These are phyloP conservation scores for Plasmodium knowlesi DNA, from an alignment of 169 alveolate species.

Conservation along the genomic window DNA sequence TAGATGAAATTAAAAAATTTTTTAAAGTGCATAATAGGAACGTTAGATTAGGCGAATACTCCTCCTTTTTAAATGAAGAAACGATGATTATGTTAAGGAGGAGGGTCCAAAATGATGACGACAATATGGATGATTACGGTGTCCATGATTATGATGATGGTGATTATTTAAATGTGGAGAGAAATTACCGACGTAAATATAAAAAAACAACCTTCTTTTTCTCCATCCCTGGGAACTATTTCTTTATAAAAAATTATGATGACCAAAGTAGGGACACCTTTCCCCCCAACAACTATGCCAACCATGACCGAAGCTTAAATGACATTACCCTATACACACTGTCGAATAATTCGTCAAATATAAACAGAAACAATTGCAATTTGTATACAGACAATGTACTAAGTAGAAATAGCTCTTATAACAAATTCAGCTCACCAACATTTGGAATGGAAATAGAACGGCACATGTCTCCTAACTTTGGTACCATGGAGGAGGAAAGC, in stretches of 20 bases:
- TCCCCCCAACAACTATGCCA: neutral
- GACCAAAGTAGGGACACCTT: neutral
- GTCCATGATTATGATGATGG: neutral
- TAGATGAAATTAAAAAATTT: slow-evolving; percentile 66
- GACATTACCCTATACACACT: slow-evolving; percentile 20
- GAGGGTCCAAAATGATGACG: neutral
- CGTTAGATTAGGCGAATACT: slow-evolving; percentile 38
- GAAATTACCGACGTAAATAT: neutral
- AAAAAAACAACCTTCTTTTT: slow-evolving; percentile 32
- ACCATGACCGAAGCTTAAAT: slow-evolving; percentile 37
- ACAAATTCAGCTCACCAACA: slow-evolving; percentile 37
- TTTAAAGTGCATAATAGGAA: slow-evolving; percentile 52
- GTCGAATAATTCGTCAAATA: slow-evolving; percentile 32
- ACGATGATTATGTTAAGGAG: slow-evolving; percentile 21
- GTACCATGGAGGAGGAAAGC: neutral
- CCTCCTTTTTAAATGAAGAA: slow-evolving; percentile 39
- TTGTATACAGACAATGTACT: slow-evolving; percentile 3
- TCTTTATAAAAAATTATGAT: slow-evolving; percentile 42
- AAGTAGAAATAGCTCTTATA: slow-evolving; percentile 25
- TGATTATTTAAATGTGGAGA: neutral
- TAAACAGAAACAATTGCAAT: slow-evolving; percentile 18
- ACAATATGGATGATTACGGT: neutral
- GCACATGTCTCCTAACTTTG: slow-evolving; percentile 66
- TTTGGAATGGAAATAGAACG: slow-evolving; percentile 34
- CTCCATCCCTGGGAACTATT: slow-evolving; percentile 48